Conservation (phyloP, 2,329 filamentous ascomycete genomes). For the Microdochium bolleyi region DNA sequence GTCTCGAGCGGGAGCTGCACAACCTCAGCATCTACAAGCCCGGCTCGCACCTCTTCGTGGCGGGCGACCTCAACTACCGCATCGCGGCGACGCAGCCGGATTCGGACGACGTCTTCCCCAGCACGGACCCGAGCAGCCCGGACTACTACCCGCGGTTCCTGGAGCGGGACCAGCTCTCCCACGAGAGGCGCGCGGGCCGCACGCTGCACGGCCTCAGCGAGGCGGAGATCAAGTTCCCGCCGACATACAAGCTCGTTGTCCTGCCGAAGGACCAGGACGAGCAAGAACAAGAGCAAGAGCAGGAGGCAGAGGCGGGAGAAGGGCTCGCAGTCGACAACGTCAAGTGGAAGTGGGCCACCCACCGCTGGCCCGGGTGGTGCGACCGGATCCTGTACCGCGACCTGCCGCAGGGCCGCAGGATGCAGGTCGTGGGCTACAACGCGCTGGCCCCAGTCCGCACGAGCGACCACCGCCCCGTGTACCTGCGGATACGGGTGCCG, state of each 20-base stretch:
- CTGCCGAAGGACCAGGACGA: constrained; percentile 25
- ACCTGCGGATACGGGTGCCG: constrained; percentile 60
- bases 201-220: constrained; percentile 76
- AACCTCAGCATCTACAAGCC: constrained; percentile 66
- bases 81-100: constrained; percentile 61
- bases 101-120: constrained; percentile 55
- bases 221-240: constrained; percentile 68
- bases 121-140: constrained; percentile 42
- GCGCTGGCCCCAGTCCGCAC: constrained; percentile 72
- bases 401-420: constrained; percentile 29
- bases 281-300: too few species aligned
- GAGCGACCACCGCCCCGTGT: constrained; percentile 84
- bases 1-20: constrained; percentile 33
- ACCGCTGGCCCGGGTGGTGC: constrained; percentile 89
- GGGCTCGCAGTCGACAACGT: constrained; percentile 20
- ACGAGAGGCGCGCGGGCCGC: constrained; percentile 59
- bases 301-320: neutral
- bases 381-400: constrained; percentile 80
- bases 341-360: constrained; percentile 66
- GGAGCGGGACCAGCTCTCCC: constrained; percentile 67
- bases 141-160: constrained; percentile 62
- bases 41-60: constrained; percentile 71
- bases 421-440: constrained; percentile 59
- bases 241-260: constrained; percentile 83
- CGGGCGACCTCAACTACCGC: constrained; percentile 92